These are phyloP conservation scores for Elaeagnus macrophylla DNA, from an alignment of 306 rosid genomes.

Conservation along the genomic window DNA sequence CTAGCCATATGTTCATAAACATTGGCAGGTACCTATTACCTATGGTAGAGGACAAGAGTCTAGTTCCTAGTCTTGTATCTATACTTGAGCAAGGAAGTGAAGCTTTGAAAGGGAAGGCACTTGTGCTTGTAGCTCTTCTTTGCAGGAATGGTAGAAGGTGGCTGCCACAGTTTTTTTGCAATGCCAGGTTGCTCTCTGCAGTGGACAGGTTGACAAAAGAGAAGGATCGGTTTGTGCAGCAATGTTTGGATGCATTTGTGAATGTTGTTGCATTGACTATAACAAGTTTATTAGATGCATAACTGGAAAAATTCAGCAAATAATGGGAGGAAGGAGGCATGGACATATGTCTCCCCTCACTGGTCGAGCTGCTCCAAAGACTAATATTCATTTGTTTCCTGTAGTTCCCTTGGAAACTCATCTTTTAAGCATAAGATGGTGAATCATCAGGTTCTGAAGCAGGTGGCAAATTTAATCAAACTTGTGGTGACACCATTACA, in stretches of 20 bases:
- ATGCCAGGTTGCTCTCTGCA: conserved; percentile 73
- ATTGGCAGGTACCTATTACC: conserved; percentile 64
- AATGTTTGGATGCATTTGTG: conserved; percentile 70
- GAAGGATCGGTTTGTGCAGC: conserved; percentile 66
- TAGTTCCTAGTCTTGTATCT: conserved; percentile 62
- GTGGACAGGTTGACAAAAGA: conserved; percentile 88
- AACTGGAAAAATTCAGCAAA: conserved; percentile 74
- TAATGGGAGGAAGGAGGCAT: conserved; percentile 85
- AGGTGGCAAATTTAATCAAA: conserved; percentile 69
- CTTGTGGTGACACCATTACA: conserved; percentile 78
- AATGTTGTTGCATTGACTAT: conserved; percentile 62
- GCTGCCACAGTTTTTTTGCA: conserved; percentile 87
- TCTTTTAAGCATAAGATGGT: conserved; percentile 78
- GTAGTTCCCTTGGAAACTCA: conserved; percentile 83
- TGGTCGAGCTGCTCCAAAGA: conserved; percentile 71
- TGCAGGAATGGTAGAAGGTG: conserved; percentile 80
- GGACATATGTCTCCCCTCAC: conserved; percentile 69
- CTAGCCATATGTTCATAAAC: conserved; percentile 65
- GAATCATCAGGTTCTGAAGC: conserved; percentile 59
- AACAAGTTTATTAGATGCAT: conserved; percentile 74
- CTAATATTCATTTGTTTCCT: conserved; percentile 72
- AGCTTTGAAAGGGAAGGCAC: conserved; percentile 82
- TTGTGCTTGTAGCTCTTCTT: conserved; percentile 73
- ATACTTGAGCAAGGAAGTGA: conserved; percentile 90
- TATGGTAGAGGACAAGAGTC: conserved; percentile 75